These are phyloP conservation scores for Kodamaea fungicola DNA, from an alignment of 1,139 yeast genomes.

Conservation along the genomic window DNA sequence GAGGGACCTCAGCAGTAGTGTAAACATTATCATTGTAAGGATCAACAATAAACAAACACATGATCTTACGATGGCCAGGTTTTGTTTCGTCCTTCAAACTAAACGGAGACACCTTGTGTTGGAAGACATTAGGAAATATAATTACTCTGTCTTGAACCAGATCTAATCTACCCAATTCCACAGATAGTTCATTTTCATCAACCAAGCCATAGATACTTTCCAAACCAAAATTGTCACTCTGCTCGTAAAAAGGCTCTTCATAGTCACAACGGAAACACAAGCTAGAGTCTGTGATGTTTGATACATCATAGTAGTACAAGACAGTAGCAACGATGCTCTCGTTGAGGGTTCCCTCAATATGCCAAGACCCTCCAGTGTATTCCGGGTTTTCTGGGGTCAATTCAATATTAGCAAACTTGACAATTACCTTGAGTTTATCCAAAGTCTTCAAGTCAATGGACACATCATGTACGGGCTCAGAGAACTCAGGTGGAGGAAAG, in stretches of 20 bases:
- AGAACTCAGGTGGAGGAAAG: slow-evolving; percentile 5
- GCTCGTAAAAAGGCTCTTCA: slow-evolving; percentile 37
- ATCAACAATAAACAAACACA: slow-evolving; percentile 40
- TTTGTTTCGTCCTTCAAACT: slow-evolving; percentile 31
- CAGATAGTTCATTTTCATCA: slow-evolving; percentile 25
- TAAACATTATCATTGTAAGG: slow-evolving; percentile 30
- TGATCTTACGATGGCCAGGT: slow-evolving; percentile 38
- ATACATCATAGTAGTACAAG: slow-evolving; percentile 41
- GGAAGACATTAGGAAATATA: slow-evolving; percentile 39
- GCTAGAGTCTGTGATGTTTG: slow-evolving; percentile 35
- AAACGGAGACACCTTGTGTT: slow-evolving; percentile 41
- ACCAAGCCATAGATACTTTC: slow-evolving; percentile 24
- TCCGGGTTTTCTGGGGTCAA: slow-evolving; percentile 39
- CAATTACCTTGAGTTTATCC: slow-evolving; percentile 32
- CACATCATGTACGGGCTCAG: slow-evolving; percentile 16
- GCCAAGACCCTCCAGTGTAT: slow-evolving; percentile 45
- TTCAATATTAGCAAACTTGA: slow-evolving; percentile 40
- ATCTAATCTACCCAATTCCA: slow-evolving; percentile 23
- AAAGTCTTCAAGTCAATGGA: slow-evolving; percentile 18
- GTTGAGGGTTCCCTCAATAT: slow-evolving; percentile 41
- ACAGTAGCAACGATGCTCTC: slow-evolving; percentile 44
- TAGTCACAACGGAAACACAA: slow-evolving; percentile 30
- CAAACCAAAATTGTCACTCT: slow-evolving; percentile 27
- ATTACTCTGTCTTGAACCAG: slow-evolving; percentile 26
- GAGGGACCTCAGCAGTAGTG: slow-evolving; percentile 35